Evolutionary conservation across 1,139 yeast species (phyloP).

Genomic region (Kodamaea arcana): DNA sequence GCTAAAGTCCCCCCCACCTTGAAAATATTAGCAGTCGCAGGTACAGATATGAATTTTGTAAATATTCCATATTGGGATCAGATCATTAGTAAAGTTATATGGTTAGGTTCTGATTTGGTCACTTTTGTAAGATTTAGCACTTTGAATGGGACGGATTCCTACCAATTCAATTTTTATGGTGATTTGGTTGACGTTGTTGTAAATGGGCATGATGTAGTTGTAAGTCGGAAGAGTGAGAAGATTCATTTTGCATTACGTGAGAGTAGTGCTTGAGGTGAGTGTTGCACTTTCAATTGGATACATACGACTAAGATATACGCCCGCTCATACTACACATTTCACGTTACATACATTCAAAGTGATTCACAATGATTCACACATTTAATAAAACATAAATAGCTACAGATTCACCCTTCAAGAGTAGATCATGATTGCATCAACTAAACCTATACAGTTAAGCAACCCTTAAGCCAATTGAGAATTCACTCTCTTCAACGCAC

Average conservation of each 20-base stretch:
- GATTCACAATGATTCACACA: too few species aligned
- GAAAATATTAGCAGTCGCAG: background rate
- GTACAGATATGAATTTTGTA: background rate
- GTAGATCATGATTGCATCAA: too few species aligned
- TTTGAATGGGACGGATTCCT: background rate
- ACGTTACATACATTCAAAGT: too few species aligned
- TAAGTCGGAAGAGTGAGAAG: background rate
- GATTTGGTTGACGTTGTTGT: background rate
- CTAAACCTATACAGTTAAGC: too few species aligned
- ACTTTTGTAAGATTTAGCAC: background rate
- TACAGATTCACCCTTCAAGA: too few species aligned
- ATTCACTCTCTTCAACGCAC: constrained; percentile 29
- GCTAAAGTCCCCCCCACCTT: background rate
- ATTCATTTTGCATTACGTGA: too few species aligned
- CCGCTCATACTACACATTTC: too few species aligned
- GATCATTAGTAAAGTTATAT: background rate
- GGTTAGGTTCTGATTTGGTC: background rate
- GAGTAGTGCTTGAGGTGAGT: too few species aligned
- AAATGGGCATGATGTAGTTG: background rate
- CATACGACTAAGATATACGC: too few species aligned
- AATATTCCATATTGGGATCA: background rate
- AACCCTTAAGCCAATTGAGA: constrained; percentile 5
- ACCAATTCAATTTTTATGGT: background rate
- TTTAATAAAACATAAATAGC: too few species aligned
- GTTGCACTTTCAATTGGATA: too few species aligned